These are phyloP conservation scores for Metschnikowia lachancei DNA, from an alignment of 805 yeast genomes.

Conservation along the genomic window DNA sequence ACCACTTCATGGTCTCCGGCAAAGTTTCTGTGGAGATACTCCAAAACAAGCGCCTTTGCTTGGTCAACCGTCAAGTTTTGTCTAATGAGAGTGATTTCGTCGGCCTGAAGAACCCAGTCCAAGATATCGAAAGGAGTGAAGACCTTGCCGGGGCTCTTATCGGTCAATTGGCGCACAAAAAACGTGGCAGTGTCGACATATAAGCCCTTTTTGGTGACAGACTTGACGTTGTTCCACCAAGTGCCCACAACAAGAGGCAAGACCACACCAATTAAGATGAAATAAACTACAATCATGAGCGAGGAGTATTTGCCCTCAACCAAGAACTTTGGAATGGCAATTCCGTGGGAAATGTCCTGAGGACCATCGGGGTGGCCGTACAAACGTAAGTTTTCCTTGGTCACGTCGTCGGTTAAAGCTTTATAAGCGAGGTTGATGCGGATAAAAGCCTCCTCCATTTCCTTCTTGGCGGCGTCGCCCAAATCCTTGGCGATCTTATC, in stretches of 20 bases:
- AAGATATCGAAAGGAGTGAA: slow-evolving; percentile 57
- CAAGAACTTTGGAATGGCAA: slow-evolving; percentile 89
- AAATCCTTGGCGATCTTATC: slow-evolving; percentile 76
- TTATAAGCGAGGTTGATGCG: slow-evolving; percentile 88
- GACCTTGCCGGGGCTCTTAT: slow-evolving; percentile 67
- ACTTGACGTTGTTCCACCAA: slow-evolving; percentile 88
- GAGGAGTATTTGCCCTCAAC: slow-evolving; percentile 79
- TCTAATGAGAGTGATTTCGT: slow-evolving; percentile 54
- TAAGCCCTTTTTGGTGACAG: slow-evolving; percentile 78
- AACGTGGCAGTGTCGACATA: slow-evolving; percentile 79
- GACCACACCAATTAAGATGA: slow-evolving; percentile 68
- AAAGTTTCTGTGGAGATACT: slow-evolving; percentile 56
- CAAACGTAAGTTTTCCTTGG: slow-evolving; percentile 74
- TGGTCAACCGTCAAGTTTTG: slow-evolving; percentile 44
- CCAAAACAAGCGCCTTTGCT: slow-evolving; percentile 49
- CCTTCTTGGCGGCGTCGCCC: slow-evolving; percentile 52
- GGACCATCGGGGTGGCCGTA: slow-evolving; percentile 99
- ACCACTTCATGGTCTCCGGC: slow-evolving; percentile 27
- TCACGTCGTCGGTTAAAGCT: slow-evolving; percentile 86
- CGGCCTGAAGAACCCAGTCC: slow-evolving; percentile 59
- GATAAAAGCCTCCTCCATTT: slow-evolving; percentile 73
- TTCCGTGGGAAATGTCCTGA: slow-evolving; percentile 84
- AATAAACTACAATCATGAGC: slow-evolving; percentile 59
- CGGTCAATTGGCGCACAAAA: slow-evolving; percentile 69
- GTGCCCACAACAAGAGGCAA: slow-evolving; percentile 77